Base-by-base conservation (phyloP, 2,329 filamentous ascomycete genomes). In the Geosmithia morbida region DNA sequence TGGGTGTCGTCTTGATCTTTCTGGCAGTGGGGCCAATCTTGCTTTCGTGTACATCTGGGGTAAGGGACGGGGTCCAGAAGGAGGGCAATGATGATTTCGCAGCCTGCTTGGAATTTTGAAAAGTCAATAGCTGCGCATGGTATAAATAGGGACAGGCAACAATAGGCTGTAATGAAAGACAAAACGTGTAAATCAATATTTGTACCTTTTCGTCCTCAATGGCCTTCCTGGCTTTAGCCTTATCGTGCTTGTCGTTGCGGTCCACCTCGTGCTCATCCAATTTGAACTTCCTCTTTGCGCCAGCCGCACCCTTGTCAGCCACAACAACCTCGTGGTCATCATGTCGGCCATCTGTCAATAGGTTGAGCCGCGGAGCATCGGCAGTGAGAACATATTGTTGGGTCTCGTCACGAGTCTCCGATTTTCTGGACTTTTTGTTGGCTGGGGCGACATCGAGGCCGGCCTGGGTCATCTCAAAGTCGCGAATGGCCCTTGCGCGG, bases 41-140 rank as follows among this genome's bases (percentile, higher is more conserved):
- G 45, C 70, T 60, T 47, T 62, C 56, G 44, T 63, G 58, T 33
- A 62, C 61, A 41, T 65, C 63, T 13, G 87, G 87, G 0, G 85
- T 94, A 49, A 90, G 75, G 0, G 84, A 86, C 0, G 88, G 90
- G 1, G 90, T 83, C 92, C 90, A 97, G 66, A 97, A 97, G 0
- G 87, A 94, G 0, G 87, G 86, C 0, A 95, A 67, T 16, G 75
- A 74, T 1, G 78, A 75, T 62, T 83, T 85, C 8, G 75, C 70
- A 2, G 79, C 74, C 58, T 79, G 22, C 8, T 64, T 17, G 55
- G n/a, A 45, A 14, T 6, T 47, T 26, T 26, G 22, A 8, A 26
- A 26, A 5, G 22, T 26, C 22, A 26, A 8, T 8, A 26, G 22
- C 22, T 26, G 22, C 22, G 22, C 22, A 8, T 26, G 22, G 22